Evolutionary conservation across 176 grass and related monocot genomes (phyloP).

Genomic region (Rhynchospora pubera): DNA sequence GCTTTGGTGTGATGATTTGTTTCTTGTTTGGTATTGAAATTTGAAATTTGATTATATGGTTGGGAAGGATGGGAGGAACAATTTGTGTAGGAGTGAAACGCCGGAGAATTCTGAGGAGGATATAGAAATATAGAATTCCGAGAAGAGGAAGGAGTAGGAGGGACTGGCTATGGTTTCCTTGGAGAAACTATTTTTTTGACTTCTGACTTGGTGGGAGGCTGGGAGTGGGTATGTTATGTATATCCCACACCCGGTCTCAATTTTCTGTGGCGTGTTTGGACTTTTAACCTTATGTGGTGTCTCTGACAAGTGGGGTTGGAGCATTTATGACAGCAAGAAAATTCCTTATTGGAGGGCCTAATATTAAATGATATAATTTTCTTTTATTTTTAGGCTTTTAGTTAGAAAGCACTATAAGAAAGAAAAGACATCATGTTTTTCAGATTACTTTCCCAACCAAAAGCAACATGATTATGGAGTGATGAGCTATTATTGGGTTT

Average conservation of each 20-base stretch:
- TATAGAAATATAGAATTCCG: background rate
- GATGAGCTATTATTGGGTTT: background rate
- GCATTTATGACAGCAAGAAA: background rate
- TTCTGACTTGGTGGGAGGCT: background rate
- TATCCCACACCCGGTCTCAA: background rate
- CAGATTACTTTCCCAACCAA: background rate
- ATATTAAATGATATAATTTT: background rate
- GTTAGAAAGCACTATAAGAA: background rate
- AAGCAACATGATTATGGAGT: background rate
- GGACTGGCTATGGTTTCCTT: background rate
- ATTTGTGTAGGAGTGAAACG: background rate
- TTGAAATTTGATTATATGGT: background rate
- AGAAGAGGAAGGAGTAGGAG: background rate
- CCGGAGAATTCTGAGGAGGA: background rate
- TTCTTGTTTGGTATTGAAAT: background rate
- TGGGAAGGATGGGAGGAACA: conserved; percentile 19
- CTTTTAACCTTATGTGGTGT: background rate
- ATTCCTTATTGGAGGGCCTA: background rate
- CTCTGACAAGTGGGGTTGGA: background rate
- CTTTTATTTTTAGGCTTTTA: background rate
- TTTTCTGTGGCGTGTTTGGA: background rate
- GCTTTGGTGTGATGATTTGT: background rate
- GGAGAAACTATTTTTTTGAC: background rate
- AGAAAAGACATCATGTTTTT: background rate
- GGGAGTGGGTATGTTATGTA: background rate